phyloP scores from a whole-genome alignment of 108 stramenopile genomes.

The Mediolabrus comicus region DNA sequence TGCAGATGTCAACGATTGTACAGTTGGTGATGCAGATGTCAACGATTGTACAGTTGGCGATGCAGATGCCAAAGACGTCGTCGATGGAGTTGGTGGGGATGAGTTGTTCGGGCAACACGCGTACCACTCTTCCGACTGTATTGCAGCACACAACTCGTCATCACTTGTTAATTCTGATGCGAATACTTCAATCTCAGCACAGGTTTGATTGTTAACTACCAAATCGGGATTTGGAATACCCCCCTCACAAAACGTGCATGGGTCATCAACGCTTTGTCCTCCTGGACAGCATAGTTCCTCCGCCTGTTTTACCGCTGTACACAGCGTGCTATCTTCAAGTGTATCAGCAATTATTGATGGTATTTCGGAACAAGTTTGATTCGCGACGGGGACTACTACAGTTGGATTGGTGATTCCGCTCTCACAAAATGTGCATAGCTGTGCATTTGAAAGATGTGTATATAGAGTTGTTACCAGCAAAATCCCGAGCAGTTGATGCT shows the following conservation, averaged over 20 bases:
- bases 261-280: neutral
- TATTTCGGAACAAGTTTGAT: neutral
- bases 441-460: neutral
- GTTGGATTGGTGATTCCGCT: neutral
- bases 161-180: neutral
- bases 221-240: neutral
- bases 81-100: no score
- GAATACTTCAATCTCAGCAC: neutral
- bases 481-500: neutral
- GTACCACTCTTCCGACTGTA: neutral
- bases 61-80: no score
- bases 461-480: neutral
- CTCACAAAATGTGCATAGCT: neutral
- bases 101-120: neutral
- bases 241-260: neutral
- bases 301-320: neutral
- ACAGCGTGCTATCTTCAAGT: no score
- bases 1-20: no score
- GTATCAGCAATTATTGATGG: neutral
- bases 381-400: neutral
- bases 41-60: no score
- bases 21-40: no score
- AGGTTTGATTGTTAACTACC: neutral
- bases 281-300: neutral
- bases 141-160: neutral